Percentiles rank a stretch among this genome's conserved stretches.
These are phyloP conservation scores for Anacardium occidentale DNA, from an alignment of 345 rosid genomes.

Conservation along the genomic window DNA sequence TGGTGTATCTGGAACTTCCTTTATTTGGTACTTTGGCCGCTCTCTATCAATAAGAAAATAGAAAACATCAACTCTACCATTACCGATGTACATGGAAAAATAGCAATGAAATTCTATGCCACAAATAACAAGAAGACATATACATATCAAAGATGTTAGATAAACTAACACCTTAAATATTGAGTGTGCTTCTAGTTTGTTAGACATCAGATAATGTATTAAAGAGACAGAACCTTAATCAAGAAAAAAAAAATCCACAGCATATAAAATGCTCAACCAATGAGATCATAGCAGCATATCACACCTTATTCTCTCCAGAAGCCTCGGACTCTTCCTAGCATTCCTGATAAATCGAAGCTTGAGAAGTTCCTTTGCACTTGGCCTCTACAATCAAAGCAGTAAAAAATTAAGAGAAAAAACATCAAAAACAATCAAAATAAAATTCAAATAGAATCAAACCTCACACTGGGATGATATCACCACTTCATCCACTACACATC, in stretches of 20 bases:
- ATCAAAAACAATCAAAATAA: neutral
- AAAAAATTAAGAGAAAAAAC: constrained; percentile 14
- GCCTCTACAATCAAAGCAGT: constrained; percentile 62
- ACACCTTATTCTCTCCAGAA: constrained; percentile 93
- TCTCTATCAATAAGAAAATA: constrained; percentile 53
- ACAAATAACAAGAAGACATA: neutral
- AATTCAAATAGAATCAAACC: constrained; percentile 18
- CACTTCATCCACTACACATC: constrained; percentile 16
- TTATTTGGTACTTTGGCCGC: constrained; percentile 78
- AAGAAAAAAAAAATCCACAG: neutral
- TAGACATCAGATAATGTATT: constrained; percentile 1
- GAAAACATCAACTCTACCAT: constrained; percentile 20
- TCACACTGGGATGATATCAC: constrained; percentile 3
- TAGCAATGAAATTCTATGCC: constrained; percentile 11
- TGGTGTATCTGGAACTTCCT: constrained; percentile 62
- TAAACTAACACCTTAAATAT: neutral
- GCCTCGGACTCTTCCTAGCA: constrained; percentile 86
- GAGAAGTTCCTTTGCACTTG: constrained; percentile 92
- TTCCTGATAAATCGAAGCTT: constrained; percentile 81
- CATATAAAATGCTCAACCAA: neutral
- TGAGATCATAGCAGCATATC: constrained; percentile 15
- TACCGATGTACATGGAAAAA: constrained; percentile 11
- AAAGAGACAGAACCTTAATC: neutral
- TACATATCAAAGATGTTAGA: constrained; percentile 10
- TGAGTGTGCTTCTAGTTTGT: constrained; percentile 2